Base-by-base conservation (phyloP, 148 eudicot species). In the Rhododendron ferrugineum region DNA sequence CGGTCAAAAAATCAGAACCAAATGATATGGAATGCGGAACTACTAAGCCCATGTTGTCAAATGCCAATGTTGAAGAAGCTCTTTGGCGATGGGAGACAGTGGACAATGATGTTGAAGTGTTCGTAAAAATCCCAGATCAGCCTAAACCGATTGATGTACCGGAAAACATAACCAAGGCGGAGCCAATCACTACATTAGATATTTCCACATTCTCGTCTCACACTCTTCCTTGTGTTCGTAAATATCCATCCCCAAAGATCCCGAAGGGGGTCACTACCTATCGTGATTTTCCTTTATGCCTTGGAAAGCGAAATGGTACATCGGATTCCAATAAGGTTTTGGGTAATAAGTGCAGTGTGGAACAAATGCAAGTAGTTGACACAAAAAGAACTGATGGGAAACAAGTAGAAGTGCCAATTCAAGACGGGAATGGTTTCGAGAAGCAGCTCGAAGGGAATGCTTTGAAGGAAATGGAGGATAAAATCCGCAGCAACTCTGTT, bases 171-270 rank as follows among this genome's bases (percentile, higher is more conserved):
- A 30, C 60, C 34, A n/a, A 44, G 62, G 66, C 42, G 34, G 40
- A 66, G 14, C 40, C 70, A 15, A 36, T 47, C 37, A 18, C 26
- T 36, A 23, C 23, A 50, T 23, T 49, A 5, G 22, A 23, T 49
- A 6, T n/a, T 64, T 34, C 42, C 30, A 50, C 49, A 68, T 79
- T 10, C 66, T 66, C 26, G 34, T 79, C 86, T 32, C 37, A 23
- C 30, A 22, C 83, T 32, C 76, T 13, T 5, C n/a, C 32, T 0
- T 26, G 1, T 66, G 23, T 28, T 62, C 7, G 20, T 46, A 85
- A 66, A n/a, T 66, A 79, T 79, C 78, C 78, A 11, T 83, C 66
- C 22, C 78, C 83, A 79, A 85, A 85, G 78, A 66, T 79, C 26
- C 83, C 26, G 23, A 47, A 85, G 68, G 79, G 83, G 34, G 49